Base-by-base conservation (phyloP, 148 eudicot species). In the Cornus kousa region DNA sequence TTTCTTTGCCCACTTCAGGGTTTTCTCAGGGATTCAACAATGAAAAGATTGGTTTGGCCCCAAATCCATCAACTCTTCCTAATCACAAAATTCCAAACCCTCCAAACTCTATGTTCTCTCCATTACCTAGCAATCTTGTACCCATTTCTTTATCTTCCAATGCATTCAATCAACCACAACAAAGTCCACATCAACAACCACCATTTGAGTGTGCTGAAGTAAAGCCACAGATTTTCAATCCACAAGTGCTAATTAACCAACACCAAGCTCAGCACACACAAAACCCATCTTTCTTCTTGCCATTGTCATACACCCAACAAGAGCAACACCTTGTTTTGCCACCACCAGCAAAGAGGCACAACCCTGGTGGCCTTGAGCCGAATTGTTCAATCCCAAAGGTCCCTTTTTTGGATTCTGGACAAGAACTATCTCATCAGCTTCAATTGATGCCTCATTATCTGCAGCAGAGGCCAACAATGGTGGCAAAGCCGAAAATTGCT, bases 271-370 rank as follows among this genome's bases (percentile, higher is more conserved):
- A 89, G 9, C 82, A 77, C 5, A 65, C 80, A 0, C 89, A 74
- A 59, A 89, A 87, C 81, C 91, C 89, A 32, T 74, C 88, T 13
- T 88, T 92, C 62, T 86, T 88, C 37, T 50, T 87, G 62, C 88
- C 92, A 0, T 77, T 80, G 13, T 70, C 87, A 64, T 83, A 77
- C 65, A 73, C 82, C 5, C 86, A 80, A 40, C 86, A 85, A 7
- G 85, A 90, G 4, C 85, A 84, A 11, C 85, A 81, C 22, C 76
- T 79, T 73, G 24, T 81, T 22, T 70, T 80, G 37, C 90, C 87
- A 20, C 97, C 94, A 0, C 92, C 83, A 64, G 53, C 87, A 7
- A 95, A 93, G 68, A 68, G 97, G 69, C 94, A 89, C 81, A 90
- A 93, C 82, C 82, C 94, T 0, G 96, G 97, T 4, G 84, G 80